These are phyloP conservation scores for Epichloe typhina DNA, from an alignment of 2,329 filamentous ascomycete genomes.

Conservation along the genomic window DNA sequence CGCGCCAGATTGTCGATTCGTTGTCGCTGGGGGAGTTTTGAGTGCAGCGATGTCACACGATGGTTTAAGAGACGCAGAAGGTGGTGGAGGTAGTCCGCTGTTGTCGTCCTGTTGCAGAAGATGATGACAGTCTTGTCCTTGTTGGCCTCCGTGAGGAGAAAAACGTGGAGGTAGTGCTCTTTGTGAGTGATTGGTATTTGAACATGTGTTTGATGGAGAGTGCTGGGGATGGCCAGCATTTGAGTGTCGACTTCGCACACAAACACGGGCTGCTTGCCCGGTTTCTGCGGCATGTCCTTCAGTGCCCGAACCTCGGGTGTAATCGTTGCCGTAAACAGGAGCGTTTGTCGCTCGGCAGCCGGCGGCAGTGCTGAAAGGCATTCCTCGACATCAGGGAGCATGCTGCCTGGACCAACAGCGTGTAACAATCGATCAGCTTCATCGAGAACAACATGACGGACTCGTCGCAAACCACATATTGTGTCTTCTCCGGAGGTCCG, in stretches of 20 bases:
- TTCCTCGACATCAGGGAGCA: slow-evolving; percentile 88
- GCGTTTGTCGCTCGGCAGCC: slow-evolving; percentile 69
- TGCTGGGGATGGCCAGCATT: slow-evolving; percentile 63
- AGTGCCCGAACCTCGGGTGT: slow-evolving; percentile 83
- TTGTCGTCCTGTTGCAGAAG: slow-evolving; percentile 86
- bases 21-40: slow-evolving; percentile 74
- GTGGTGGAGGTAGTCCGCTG: slow-evolving; percentile 80
- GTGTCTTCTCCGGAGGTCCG: slow-evolving; percentile 85
- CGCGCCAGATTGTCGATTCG: slow-evolving; percentile 77
- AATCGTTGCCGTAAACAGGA: slow-evolving; percentile 91
- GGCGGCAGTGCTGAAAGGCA: slow-evolving; percentile 74
- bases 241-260: slow-evolving; percentile 78
- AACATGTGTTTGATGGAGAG: slow-evolving; percentile 72
- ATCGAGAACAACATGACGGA: slow-evolving; percentile 81
- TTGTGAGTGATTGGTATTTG: slow-evolving; percentile 84
- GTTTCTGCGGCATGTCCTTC: slow-evolving; percentile 59
- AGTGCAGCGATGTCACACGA: slow-evolving; percentile 84
- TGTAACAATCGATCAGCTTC: slow-evolving; percentile 86
- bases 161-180: slow-evolving; percentile 85
- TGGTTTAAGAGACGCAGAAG: slow-evolving; percentile 75
- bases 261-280: slow-evolving; percentile 64
- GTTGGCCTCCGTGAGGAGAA: slow-evolving; percentile 70
- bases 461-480: slow-evolving; percentile 63
- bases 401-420: slow-evolving; percentile 60
- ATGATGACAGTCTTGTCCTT: slow-evolving; percentile 68